phyloP scores from a whole-genome alignment of 129 eudicot genomes.

The Smallanthus sonchifolius region DNA sequence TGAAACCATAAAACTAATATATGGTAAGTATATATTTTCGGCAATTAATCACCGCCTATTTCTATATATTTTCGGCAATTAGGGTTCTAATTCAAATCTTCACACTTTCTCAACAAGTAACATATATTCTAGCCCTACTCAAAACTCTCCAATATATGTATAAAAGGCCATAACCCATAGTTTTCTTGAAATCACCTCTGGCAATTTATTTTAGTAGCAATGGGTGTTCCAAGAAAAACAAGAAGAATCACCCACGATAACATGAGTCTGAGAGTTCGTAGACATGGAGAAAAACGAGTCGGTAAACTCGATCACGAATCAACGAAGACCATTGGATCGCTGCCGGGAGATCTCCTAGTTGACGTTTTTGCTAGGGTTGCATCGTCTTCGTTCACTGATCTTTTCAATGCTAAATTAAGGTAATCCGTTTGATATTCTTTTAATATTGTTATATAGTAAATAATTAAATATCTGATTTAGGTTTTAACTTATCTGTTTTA shows the following conservation, averaged over 20 bases:
- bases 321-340: neutral
- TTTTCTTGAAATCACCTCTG: neutral
- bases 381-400: constrained; percentile 24
- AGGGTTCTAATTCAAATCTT: neutral
- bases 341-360: constrained; percentile 14
- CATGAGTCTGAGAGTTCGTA: neutral
- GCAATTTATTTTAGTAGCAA: neutral
- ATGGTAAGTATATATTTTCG: neutral
- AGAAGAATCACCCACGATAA: neutral
- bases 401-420: constrained; percentile 24
- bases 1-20: neutral
- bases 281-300: neutral
- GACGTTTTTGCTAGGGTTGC: constrained; percentile 22
- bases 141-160: neutral
- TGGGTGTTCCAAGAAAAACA: constrained; percentile 10
- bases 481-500: neutral
- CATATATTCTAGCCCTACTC: neutral
- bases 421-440: no score
- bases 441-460: no score
- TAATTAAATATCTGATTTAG: no score
- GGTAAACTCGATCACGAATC: neutral
- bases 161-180: neutral
- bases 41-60: neutral
- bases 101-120: neutral
- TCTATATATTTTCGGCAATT: neutral